Conservation (phyloP, 768 basidiomycete genomes). For the Sutorius australiensis region DNA sequence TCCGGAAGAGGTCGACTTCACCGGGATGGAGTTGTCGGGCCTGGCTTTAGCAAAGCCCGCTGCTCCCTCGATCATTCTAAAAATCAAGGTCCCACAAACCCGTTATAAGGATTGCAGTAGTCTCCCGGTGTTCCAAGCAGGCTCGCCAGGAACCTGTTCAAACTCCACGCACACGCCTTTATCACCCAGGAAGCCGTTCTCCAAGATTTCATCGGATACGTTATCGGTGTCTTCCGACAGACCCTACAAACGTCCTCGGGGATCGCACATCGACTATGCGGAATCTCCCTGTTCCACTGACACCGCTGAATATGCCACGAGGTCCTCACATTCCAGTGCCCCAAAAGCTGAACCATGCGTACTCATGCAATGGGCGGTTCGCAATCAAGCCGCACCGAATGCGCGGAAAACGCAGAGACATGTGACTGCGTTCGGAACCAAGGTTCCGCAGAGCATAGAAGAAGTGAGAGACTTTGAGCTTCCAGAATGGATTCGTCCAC, state of each 20-base stretch:
- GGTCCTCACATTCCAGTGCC: conserved; percentile 1
- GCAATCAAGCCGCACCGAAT: conserved; percentile 41
- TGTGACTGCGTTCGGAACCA: conserved; percentile 56
- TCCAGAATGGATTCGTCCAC: conserved; percentile 47
- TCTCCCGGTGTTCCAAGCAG: conserved; percentile 4
- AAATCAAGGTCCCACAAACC: conserved; percentile 33
- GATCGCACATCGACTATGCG: conserved; percentile 13
- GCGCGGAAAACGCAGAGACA: conserved; percentile 51
- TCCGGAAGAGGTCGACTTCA: conserved; percentile 13
- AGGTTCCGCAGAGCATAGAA: conserved; percentile 48
- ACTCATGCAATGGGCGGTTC: conserved; percentile 49
- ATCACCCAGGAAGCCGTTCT: conserved; percentile 26
- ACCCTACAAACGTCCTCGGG: conserved; percentile 30
- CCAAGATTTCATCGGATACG: conserved; percentile 30
- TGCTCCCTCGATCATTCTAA: conserved; percentile 29
- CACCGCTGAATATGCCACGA: conserved; percentile 19
- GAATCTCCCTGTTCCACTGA: conserved; percentile 25
- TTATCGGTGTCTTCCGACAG: conserved; percentile 27
- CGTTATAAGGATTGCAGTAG: conserved; percentile 16
- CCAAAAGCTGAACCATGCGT: conserved; percentile 31
- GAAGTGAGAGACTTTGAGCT: conserved; percentile 52
- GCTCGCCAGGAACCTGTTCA: conserved; percentile 19
- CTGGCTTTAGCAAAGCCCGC: conserved; percentile 17
- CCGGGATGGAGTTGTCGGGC: conserved; percentile 4
- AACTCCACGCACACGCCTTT: conserved; percentile 8